Evolutionary conservation across 2,329 filamentous ascomycete species (phyloP), one percentile per base, ranked within the genome.

Genomic region (Stemphylium vesicarium): DNA sequence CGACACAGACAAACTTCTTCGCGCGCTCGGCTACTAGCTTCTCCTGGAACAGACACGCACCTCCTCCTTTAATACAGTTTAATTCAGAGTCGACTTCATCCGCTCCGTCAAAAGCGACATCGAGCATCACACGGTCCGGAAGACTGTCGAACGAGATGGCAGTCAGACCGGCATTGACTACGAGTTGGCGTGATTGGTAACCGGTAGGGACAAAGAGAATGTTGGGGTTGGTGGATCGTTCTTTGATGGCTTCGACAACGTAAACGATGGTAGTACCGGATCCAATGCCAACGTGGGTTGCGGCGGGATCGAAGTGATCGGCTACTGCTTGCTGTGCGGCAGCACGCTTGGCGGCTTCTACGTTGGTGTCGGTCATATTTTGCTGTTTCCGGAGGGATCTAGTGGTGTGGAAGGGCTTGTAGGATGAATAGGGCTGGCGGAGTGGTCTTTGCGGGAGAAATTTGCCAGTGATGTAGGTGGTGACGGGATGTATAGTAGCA

Each of bases 61-160:
- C 95, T 44, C 95, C 95, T 50, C 95, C 95, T 81, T 98, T 98
- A 80, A 99, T 98, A 72, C 94, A 92, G 78, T 98, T 99, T 56
- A 99, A 79, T 47, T 96, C 90, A 41, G 91, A 88, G 73, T 99
- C 95, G 29, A 99, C 92, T 80, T 99, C 95, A 74, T 99, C 95
- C 4, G 95, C 95, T 49, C 95, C 95, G 72, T 99, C 95, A 73
- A 99, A 99, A 44, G 90, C 91, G 15, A 98, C 89, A 69, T 98
- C 94, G 24, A 99, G 83, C 72, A 87, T 72, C 13, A 79, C 79
- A 49, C 82, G 81, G 36, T 81, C 73, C 1, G 90, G 88, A 13
- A 96, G 80, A 56, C 89, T 85, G 69, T 94, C 89, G 67, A 96
- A 90, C 63, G 87, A 86, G 50, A 92, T 85, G 11, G 95, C 86